phyloP scores from a whole-genome alignment of 495 filamentous ascomycete genomes.

The Trichocladium uniseriatum region DNA sequence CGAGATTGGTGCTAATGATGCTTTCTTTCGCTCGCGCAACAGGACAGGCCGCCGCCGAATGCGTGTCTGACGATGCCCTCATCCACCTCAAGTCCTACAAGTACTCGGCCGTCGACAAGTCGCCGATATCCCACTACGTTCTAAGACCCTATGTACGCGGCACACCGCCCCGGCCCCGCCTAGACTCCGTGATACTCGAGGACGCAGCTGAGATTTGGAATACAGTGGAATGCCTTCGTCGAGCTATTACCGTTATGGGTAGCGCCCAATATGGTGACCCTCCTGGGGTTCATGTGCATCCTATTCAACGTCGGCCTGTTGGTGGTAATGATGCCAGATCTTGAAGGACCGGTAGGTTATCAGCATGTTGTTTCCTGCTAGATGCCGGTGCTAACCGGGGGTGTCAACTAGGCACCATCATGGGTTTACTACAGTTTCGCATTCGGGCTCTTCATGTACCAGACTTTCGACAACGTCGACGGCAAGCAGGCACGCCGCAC shows the following conservation, averaged over 20 bases:
- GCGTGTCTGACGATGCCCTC: constrained; percentile 51
- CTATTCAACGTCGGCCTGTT: constrained; percentile 74
- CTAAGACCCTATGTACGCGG: constrained; percentile 80
- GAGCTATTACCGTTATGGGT: constrained; percentile 89
- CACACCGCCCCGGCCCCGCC: neutral
- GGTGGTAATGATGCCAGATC: constrained; percentile 77
- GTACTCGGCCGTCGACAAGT: constrained; percentile 95
- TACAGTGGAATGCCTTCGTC: constrained; percentile 94
- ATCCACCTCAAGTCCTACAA: constrained; percentile 90
- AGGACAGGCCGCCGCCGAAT: constrained; percentile 47
- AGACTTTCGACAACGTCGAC: constrained; percentile 97
- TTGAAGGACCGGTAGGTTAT: constrained; percentile 71
- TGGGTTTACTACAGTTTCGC: constrained; percentile 96
- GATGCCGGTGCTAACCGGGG: neutral
- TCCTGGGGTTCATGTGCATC: constrained; percentile 91
- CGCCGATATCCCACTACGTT: constrained; percentile 86
- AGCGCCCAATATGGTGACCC: constrained; percentile 94
- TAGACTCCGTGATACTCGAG: neutral
- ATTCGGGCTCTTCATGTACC: constrained; percentile 93
- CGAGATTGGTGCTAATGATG: constrained; percentile 1
- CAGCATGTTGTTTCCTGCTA: neutral
- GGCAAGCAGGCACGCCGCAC: constrained; percentile 95
- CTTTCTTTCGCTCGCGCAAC: neutral
- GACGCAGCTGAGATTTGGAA: constrained; percentile 3
- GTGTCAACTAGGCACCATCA: constrained; percentile 53